phyloP scores from a whole-genome alignment of 2,329 filamentous ascomycete genomes.

The Cladosporium sp. region DNA sequence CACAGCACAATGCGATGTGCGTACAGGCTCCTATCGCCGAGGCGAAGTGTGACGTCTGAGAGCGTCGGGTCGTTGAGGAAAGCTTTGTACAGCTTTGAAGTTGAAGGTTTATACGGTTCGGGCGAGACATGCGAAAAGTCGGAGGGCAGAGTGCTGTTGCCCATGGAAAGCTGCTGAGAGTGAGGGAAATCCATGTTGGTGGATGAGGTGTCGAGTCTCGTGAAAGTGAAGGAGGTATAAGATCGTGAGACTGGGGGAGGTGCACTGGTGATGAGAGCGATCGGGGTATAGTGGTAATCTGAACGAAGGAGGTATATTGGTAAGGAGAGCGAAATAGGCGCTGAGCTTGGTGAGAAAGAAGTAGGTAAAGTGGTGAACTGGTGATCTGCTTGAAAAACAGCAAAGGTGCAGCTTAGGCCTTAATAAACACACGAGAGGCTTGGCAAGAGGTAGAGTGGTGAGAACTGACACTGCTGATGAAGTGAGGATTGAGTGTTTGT shows the following conservation, averaged over 20 bases:
- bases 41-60: neutral
- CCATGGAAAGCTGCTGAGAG: neutral
- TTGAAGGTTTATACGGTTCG: neutral
- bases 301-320: no score
- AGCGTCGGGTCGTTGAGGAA: neutral
- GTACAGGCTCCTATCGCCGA: neutral
- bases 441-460: neutral
- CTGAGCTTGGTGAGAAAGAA: no score
- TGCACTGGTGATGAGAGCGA: no score
- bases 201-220: neutral
- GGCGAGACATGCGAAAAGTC: no score
- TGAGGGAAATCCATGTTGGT: neutral
- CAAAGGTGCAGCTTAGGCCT: neutral
- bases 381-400: neutral
- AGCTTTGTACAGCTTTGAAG: neutral
- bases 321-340: no score
- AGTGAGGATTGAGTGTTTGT: neutral
- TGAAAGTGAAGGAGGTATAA: neutral
- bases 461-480: neutral
- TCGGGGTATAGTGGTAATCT: no score
- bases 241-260: no score
- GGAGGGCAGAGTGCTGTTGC: no score
- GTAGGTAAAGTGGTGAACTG: no score
- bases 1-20: neutral
- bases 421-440: neutral